A percentile compares a stretch with the other conserved stretches of the same genome.
phyloP scores from a whole-genome alignment of 331 rosid genomes.

The Rhamnella rubrinervis region DNA sequence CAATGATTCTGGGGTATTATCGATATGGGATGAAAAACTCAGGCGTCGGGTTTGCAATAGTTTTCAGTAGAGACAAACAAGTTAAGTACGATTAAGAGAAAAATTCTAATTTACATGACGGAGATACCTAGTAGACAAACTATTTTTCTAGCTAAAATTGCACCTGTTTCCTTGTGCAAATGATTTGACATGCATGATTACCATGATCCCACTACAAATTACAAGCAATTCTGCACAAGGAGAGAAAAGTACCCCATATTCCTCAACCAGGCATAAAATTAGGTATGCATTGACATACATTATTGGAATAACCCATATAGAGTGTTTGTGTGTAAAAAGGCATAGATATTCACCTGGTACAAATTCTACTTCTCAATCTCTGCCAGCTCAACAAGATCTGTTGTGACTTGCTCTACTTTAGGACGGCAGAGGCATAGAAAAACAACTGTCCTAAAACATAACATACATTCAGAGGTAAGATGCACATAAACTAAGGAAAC shows the following conservation, averaged over 20 bases:
- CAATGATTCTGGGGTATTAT: slow-evolving; percentile 74
- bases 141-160: neutral
- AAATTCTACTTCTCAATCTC: slow-evolving; percentile 88
- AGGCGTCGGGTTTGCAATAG: slow-evolving; percentile 61
- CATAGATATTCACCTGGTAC: slow-evolving; percentile 69
- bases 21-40: slow-evolving; percentile 65
- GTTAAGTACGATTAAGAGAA: slow-evolving; percentile 1
- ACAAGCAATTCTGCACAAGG: neutral
- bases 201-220: neutral
- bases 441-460: slow-evolving; percentile 65
- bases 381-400: slow-evolving; percentile 85
- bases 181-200: neutral
- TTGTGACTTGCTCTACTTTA: slow-evolving; percentile 71
- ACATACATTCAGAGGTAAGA: slow-evolving; percentile 19
- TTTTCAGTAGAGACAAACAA: slow-evolving; percentile 17
- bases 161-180: slow-evolving; percentile 3
- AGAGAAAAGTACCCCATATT: slow-evolving; percentile 12
- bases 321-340: neutral
- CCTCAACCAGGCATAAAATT: slow-evolving; percentile 15
- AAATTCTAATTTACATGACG: neutral
- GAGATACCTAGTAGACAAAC: neutral
- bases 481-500: neutral
- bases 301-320: no score
- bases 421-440: slow-evolving; percentile 95
- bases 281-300: neutral